Evolutionary conservation across 805 yeast species (phyloP).

Genomic region (Sungouiozyma intestinalis): DNA sequence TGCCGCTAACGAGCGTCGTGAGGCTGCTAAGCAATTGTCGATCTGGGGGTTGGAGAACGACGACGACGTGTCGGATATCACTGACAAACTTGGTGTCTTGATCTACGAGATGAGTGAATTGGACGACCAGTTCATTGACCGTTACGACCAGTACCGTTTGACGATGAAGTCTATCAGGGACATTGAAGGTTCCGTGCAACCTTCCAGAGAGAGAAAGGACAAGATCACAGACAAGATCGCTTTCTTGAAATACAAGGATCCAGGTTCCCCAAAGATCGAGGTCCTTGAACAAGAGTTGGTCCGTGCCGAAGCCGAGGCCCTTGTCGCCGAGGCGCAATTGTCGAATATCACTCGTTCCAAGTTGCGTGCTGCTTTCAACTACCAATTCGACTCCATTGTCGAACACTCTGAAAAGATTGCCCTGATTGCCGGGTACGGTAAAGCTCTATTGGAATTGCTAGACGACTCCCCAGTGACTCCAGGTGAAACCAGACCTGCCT

Average conservation of each 20-base stretch:
- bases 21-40: constrained; percentile 72
- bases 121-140: constrained; percentile 79
- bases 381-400: constrained; percentile 76
- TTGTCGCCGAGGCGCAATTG: constrained; percentile 86
- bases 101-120: constrained; percentile 76
- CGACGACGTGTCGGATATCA: constrained; percentile 76
- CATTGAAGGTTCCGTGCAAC: constrained; percentile 81
- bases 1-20: constrained; percentile 67
- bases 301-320: constrained; percentile 83
- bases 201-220: constrained; percentile 77
- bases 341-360: constrained; percentile 83
- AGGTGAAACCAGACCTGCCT: constrained; percentile 85
- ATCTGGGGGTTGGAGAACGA: constrained; percentile 84
- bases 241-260: constrained; percentile 73
- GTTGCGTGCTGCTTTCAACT: constrained; percentile 72
- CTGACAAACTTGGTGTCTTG: constrained; percentile 78
- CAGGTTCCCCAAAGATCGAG: constrained; percentile 67
- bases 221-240: constrained; percentile 81
- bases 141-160: constrained; percentile 77
- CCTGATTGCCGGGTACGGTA: constrained; percentile 82
- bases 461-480: constrained; percentile 84
- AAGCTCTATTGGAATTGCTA: constrained; percentile 70
- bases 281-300: constrained; percentile 83
- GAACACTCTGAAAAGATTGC: constrained; percentile 82
- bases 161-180: constrained; percentile 73